Conservation (phyloP, 352 stramenopile genomes). For the Globisporangium cederbergense region DNA sequence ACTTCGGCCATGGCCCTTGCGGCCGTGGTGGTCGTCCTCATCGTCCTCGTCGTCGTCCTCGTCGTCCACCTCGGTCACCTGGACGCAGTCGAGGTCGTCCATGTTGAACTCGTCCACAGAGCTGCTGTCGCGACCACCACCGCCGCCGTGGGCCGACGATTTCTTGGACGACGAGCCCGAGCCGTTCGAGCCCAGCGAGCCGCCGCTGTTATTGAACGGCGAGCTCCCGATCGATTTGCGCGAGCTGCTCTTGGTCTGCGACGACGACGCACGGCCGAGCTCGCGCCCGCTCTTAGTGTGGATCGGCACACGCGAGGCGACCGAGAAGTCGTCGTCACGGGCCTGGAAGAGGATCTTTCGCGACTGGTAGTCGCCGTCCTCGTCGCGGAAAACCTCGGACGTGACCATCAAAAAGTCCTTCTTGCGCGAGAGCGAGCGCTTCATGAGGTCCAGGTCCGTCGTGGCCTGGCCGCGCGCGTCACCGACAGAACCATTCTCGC, state of each 20-base stretch:
- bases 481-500: slow-evolving; percentile 16
- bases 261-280: slow-evolving; percentile 43
- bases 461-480: slow-evolving; percentile 18
- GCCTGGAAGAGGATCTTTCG: slow-evolving; percentile 89
- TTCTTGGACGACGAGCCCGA: slow-evolving; percentile 22
- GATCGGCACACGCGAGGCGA: slow-evolving; percentile 71
- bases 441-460: slow-evolving; percentile 74
- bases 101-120: slow-evolving; percentile 59
- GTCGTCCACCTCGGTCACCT: slow-evolving; percentile 72
- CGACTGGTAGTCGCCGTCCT: slow-evolving; percentile 82
- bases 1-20: slow-evolving; percentile 16
- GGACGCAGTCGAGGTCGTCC: slow-evolving; percentile 72
- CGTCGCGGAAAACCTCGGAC: slow-evolving; percentile 83
- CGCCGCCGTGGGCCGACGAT: slow-evolving; percentile 26
- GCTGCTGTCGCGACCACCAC: slow-evolving; percentile 17
- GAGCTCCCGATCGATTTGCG: slow-evolving; percentile 48
- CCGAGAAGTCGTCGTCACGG: slow-evolving; percentile 81
- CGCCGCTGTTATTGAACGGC: slow-evolving; percentile 30
- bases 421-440: slow-evolving; percentile 81
- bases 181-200: slow-evolving; percentile 46
- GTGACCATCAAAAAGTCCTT: slow-evolving; percentile 91
- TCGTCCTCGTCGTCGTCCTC: slow-evolving; percentile 68
- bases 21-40: slow-evolving; percentile 27
- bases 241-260: slow-evolving; percentile 43
- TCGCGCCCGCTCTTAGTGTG: slow-evolving; percentile 66